A percentile compares a stretch with the other conserved stretches of the same genome.
phyloP scores from a whole-genome alignment of 2,329 filamentous ascomycete genomes.

The Parascedosporium putredinis region DNA sequence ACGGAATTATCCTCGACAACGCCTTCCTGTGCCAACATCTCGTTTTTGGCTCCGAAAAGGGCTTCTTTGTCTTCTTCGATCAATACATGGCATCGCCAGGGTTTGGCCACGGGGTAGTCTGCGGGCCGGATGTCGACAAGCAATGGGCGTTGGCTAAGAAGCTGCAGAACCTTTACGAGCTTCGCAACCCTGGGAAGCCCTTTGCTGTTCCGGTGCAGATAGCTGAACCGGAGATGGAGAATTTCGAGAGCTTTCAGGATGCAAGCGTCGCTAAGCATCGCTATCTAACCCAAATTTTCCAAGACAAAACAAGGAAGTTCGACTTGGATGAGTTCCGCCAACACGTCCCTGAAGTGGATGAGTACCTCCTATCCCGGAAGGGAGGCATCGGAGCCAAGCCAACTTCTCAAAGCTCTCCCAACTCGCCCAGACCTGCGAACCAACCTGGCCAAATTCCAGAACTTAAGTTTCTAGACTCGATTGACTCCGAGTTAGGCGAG shows the following conservation, averaged over 20 bases:
- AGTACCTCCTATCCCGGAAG: no score
- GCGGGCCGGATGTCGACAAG: conserved; percentile 11
- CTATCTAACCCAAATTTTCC: not conserved
- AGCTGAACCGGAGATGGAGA: not conserved
- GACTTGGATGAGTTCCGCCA: not conserved
- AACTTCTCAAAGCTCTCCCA: no score
- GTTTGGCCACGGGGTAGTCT: conserved; percentile 10
- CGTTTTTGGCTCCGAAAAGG: conserved; percentile 13
- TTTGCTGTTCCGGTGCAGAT: no score
- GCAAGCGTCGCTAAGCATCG: not conserved
- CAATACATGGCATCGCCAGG: conserved; percentile 12
- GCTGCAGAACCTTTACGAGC: no score
- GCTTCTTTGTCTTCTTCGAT: conserved; percentile 13
- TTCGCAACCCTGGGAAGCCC: no score
- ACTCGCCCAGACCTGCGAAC: not conserved
- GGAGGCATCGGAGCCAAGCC: no score
- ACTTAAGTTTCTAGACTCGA: not conserved
- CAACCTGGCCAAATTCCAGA: not conserved
- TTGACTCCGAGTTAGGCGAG: no score
- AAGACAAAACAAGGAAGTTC: not conserved
- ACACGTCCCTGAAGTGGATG: not conserved
- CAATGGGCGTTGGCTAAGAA: no score
- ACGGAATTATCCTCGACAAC: conserved; percentile 18
- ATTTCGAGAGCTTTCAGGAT: not conserved
- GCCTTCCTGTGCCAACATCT: conserved; percentile 13